phyloP scores from a whole-genome alignment of 768 basidiomycete genomes.

The Myochromella boudieri region DNA sequence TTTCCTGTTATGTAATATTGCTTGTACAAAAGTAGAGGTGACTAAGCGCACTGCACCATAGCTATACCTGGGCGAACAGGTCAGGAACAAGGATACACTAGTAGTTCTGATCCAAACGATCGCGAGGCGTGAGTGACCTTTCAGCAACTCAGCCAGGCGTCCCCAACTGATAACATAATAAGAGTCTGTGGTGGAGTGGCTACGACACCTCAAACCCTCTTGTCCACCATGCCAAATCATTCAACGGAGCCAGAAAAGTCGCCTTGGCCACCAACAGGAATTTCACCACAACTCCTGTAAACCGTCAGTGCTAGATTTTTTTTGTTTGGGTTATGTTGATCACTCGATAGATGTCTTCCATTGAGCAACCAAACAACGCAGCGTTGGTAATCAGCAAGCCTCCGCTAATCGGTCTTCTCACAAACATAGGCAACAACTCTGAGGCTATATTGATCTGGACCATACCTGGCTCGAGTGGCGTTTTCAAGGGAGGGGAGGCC shows the following conservation, averaged over 20 bases:
- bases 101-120: conserved; percentile 58
- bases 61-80: conserved; percentile 16
- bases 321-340: background rate
- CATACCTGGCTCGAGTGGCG: conserved; percentile 30
- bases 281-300: conserved; percentile 49
- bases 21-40: conserved; percentile 1
- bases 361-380: conserved; percentile 35
- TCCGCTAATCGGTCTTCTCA: conserved; percentile 54
- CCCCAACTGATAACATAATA: background rate
- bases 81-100: conserved; percentile 66
- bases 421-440: conserved; percentile 48
- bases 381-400: conserved; percentile 52
- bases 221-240: conserved; percentile 40
- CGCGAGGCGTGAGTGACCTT: conserved; percentile 49
- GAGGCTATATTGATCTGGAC: conserved; percentile 37
- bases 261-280: conserved; percentile 41
- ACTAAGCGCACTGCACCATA: no score
- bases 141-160: background rate
- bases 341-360: conserved; percentile 41
- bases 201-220: conserved; percentile 51
- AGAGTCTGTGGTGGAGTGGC: conserved; percentile 59
- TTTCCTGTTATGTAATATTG: background rate
- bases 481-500: conserved; percentile 37
- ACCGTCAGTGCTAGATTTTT: conserved; percentile 6
- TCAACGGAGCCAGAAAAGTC: conserved; percentile 56